These are phyloP conservation scores for Neurospora sp. DNA, from an alignment of 495 filamentous ascomycete species.

Conservation along the genomic window DNA sequence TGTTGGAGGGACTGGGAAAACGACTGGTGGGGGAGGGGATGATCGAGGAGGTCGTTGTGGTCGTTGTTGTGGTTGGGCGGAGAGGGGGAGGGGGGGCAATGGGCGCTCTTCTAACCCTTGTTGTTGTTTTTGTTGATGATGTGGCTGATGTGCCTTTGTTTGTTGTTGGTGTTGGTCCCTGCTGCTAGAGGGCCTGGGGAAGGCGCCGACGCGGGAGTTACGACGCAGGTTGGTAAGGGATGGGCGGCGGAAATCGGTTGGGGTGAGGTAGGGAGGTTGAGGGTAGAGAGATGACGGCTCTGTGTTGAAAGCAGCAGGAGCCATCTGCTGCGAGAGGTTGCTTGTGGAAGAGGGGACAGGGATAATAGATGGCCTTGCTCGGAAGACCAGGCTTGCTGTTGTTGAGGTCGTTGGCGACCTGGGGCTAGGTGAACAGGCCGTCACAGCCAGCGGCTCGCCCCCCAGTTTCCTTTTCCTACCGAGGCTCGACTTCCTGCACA, in stretches of 20 bases:
- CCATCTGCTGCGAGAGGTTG: neutral
- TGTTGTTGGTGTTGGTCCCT: neutral
- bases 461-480: neutral
- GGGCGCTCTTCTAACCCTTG: conserved; percentile 1
- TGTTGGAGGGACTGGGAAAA: neutral
- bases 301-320: neutral
- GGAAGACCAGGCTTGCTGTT: neutral
- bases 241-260: conserved; percentile 1
- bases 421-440: neutral
- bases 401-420: neutral
- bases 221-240: conserved; percentile 8
- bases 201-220: conserved; percentile 9
- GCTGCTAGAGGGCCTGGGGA: conserved; percentile 7
- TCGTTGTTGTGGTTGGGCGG: neutral
- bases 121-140: neutral
- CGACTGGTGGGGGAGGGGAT: neutral
- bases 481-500: neutral
- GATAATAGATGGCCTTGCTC: neutral
- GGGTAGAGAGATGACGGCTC: neutral
- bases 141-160: neutral
- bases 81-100: neutral
- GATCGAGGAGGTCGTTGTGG: neutral
- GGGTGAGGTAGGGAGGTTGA: neutral
- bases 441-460: neutral
- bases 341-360: neutral